A percentile compares a stretch with the other conserved stretches of the same genome.
These are phyloP conservation scores for Phoma sp. DNA, from an alignment of 2,329 filamentous ascomycete species.

Conservation along the genomic window DNA sequence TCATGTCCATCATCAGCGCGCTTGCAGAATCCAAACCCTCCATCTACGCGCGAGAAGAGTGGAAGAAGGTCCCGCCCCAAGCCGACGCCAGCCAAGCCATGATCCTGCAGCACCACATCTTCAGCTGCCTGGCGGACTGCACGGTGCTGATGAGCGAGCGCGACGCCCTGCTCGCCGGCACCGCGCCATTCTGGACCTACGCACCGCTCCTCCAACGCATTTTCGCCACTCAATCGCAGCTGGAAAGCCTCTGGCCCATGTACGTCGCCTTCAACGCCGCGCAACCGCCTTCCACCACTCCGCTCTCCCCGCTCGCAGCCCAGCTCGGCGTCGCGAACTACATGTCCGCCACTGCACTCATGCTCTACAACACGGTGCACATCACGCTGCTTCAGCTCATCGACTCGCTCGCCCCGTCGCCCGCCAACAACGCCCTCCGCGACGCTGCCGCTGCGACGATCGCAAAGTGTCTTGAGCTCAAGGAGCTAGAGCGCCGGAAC, in stretches of 20 bases:
- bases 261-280: constrained; percentile 26
- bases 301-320: constrained; percentile 11
- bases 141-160: constrained; percentile 25
- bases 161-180: constrained; percentile 7
- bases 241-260: constrained; percentile 18
- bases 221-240: constrained; percentile 1
- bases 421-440: constrained; percentile 18
- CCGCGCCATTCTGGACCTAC: neutral
- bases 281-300: constrained; percentile 5
- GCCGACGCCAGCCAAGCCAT: constrained; percentile 15
- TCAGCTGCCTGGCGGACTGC: constrained; percentile 33
- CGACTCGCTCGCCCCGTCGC: constrained; percentile 24
- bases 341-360: constrained; percentile 28
- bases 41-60: constrained; percentile 30
- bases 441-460: constrained; percentile 33
- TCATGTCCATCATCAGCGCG: constrained; percentile 32
- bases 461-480: constrained; percentile 27
- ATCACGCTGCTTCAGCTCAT: constrained; percentile 31
- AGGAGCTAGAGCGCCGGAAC: constrained; percentile 23
- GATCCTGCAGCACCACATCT: constrained; percentile 26
- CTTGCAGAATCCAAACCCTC: constrained; percentile 26
- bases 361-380: constrained; percentile 33
- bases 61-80: constrained; percentile 27
- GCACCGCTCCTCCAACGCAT: constrained; percentile 16
- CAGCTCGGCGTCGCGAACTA: constrained; percentile 27